A percentile compares a stretch with the other conserved stretches of the same genome.
These are phyloP conservation scores for Linaria vulgaris DNA, from an alignment of 257 asterid species.

Conservation along the genomic window DNA sequence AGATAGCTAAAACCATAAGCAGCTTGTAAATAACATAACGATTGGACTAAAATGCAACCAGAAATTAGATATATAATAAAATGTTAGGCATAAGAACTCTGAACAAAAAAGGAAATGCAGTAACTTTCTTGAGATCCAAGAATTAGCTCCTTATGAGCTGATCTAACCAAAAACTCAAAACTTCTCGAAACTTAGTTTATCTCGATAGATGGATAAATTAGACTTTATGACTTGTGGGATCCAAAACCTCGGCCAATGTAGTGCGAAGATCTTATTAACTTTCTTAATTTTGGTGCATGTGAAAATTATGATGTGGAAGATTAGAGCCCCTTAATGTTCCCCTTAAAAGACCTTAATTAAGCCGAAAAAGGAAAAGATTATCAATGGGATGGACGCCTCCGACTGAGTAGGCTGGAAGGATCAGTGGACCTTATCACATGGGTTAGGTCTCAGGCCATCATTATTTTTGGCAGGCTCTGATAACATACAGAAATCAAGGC, in stretches of 20 bases:
- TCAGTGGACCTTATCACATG: no score
- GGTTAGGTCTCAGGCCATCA: no score
- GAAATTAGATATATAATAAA: background rate
- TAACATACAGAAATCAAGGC: no score
- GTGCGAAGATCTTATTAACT: no score
- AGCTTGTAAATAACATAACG: constrained; percentile 16
- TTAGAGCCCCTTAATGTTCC: no score
- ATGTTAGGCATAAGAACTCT: background rate
- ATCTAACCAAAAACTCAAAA: background rate
- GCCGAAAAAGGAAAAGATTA: no score
- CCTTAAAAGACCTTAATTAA: no score
- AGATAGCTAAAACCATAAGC: constrained; percentile 59
- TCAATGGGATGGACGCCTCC: no score
- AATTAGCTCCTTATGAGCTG: no score
- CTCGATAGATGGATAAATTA: background rate
- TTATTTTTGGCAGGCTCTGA: no score
- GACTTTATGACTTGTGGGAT: background rate
- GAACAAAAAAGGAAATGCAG: background rate
- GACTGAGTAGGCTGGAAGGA: no score
- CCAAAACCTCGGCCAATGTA: background rate
- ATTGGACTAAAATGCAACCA: constrained; percentile 14
- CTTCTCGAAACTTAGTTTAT: background rate
- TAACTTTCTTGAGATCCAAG: background rate
- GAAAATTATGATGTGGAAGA: background rate
- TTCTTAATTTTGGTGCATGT: no score